Base-by-base conservation (phyloP, 345 rosid species). In the Eucalyptus paniculata region DNA sequence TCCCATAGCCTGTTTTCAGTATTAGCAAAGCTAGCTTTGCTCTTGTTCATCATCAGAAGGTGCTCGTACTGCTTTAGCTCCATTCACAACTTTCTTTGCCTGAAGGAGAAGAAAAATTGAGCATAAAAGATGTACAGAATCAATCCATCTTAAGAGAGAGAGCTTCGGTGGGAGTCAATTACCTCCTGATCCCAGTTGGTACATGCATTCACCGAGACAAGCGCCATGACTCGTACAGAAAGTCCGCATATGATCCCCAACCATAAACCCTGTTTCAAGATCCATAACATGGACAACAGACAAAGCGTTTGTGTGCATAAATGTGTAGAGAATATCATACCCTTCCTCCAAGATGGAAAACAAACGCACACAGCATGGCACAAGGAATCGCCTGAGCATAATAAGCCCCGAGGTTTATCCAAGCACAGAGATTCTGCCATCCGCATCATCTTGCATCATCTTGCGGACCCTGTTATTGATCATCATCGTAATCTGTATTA, bases 331-430 rank as follows among this genome's bases (percentile, higher is more conserved):
- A 37, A 44, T 19, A 19, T 37, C 44, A 18, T 51, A 93, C 94
- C 93, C 87, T 93, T 88, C 96, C 95, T 87, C 94, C 94, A 24
- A 91, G 34, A 44, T 88, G 93, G 28, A 92, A 80, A 87, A 49
- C 47, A 88, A 94, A 94, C 37, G 95, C 94, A 50, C 92, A 89
- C 3, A 93, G 77, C 40, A 93, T 87, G 16, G 94, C 94, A 50
- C 44, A 91, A 86, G 95, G 95, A 90, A 94, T 91, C 51, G 90
- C 95, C 67, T 92, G 93, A 23, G 81, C 92, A 50, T 94, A 94
- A 90, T 93, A 94, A 87, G 95, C 94, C 49, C 92, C 94, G n/a
- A 94, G 93, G 82, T 94, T 94, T 86, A 94, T 92, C 51, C 30
- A 53, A 32, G 95, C 90, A 49, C 96, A 91, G 5, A 93, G 67